Evolutionary conservation across 768 basidiomycete species (phyloP).

Genomic region (Paxillus involutus): DNA sequence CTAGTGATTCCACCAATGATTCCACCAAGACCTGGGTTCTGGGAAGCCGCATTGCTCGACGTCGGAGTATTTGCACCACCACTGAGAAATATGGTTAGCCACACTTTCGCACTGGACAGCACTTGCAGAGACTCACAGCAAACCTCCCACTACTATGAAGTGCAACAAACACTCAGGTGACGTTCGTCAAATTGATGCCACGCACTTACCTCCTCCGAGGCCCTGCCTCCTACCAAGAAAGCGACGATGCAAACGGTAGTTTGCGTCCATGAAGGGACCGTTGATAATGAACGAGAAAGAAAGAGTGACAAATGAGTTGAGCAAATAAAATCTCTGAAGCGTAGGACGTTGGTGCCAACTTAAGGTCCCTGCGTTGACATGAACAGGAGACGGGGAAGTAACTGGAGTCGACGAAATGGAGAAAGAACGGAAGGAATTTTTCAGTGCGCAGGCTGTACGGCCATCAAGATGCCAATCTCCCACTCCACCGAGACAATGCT

Average conservation of each 20-base stretch:
- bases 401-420: conserved; percentile 1
- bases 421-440: background rate
- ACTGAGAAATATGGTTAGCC: conserved; percentile 8
- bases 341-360: background rate
- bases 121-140: conserved; percentile 21
- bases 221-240: conserved; percentile 26
- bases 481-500: conserved; percentile 10
- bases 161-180: background rate
- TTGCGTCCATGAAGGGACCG: conserved; percentile 20
- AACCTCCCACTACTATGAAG: conserved; percentile 12
- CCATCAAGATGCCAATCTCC: conserved; percentile 1
- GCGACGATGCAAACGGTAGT: conserved; percentile 14
- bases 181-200: background rate
- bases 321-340: background rate
- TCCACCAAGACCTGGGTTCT: conserved; percentile 6
- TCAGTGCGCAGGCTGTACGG: background rate
- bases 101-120: background rate
- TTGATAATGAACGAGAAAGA: conserved; percentile 17
- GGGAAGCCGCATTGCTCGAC: conserved; percentile 1
- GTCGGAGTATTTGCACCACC: conserved; percentile 2
- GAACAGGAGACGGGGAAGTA: conserved; percentile 6
- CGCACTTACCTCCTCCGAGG: conserved; percentile 27
- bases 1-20: conserved; percentile 14
- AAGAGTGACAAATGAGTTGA: conserved; percentile 21
- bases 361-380: conserved; percentile 2